Conservation (phyloP, 1,284 basidiomycete species). For the Filobasidium uniguttulatum region DNA sequence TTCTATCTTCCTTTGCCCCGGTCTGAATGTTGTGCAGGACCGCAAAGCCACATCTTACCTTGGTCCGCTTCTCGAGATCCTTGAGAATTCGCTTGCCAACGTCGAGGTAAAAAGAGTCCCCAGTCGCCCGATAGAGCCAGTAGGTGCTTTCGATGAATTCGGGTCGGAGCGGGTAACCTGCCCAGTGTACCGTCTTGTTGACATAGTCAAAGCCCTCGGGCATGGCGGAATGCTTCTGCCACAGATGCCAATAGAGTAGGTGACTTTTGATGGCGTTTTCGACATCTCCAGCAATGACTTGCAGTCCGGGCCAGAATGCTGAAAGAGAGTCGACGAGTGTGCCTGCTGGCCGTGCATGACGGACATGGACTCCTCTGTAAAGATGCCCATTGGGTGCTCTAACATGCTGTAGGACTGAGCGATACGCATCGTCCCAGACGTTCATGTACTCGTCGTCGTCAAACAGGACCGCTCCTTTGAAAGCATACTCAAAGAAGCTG, state of each 20-base stretch:
- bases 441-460: constrained; percentile 77
- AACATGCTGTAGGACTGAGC: constrained; percentile 72
- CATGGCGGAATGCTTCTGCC: constrained; percentile 66
- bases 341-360: constrained; percentile 19
- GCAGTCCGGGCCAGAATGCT: constrained; percentile 42
- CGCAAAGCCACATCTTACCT: constrained; percentile 70
- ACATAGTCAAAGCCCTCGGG: constrained; percentile 81
- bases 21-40: constrained; percentile 64
- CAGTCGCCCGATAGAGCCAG: constrained; percentile 82
- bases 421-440: constrained; percentile 76
- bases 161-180: constrained; percentile 69
- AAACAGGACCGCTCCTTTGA: constrained; percentile 58
- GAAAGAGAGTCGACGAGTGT: constrained; percentile 35
- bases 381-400: constrained; percentile 71
- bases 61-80: constrained; percentile 59
- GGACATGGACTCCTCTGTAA: constrained; percentile 32
- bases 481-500: constrained; percentile 78
- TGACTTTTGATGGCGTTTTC: constrained; percentile 77
- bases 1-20: constrained; percentile 60
- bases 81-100: constrained; percentile 69
- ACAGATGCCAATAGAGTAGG: constrained; percentile 75
- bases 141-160: constrained; percentile 90
- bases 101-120: constrained; percentile 77
- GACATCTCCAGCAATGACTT: constrained; percentile 77
- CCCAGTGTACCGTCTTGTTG: constrained; percentile 55